Percentiles rank a stretch among this genome's conserved stretches.
Evolutionary conservation across 257 asterid genomes (phyloP).

Genomic region (Fraxinus quadrangulata): DNA sequence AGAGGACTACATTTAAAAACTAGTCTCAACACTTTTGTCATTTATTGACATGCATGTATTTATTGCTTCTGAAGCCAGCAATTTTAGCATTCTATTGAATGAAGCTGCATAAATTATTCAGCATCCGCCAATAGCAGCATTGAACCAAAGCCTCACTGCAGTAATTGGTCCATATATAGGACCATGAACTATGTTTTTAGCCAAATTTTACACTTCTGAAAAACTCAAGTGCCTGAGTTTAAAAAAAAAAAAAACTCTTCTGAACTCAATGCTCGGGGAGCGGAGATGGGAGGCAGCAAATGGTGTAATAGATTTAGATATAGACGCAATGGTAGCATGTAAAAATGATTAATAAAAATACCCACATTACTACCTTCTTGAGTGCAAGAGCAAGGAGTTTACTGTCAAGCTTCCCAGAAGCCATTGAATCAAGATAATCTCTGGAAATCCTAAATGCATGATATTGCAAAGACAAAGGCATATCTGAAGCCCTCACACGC

Average conservation of each 20-base stretch:
- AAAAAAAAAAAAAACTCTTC: no score
- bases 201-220: background rate
- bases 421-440: constrained; percentile 54
- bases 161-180: background rate
- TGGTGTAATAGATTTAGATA: no score
- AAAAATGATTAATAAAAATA: background rate
- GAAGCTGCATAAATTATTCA: no score
- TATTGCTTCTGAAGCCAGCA: no score
- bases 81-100: no score
- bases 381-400: constrained; percentile 79
- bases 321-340: no score
- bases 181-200: background rate
- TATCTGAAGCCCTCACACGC: constrained; percentile 74
- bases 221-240: background rate
- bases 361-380: constrained; percentile 72
- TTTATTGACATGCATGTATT: no score
- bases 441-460: constrained; percentile 64
- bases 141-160: background rate
- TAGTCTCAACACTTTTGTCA: no score
- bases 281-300: no score
- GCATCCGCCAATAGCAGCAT: background rate
- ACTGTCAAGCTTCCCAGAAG: constrained; percentile 61
- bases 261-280: no score
- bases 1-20: no score
- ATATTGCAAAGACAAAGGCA: constrained; percentile 66